phyloP scores from a whole-genome alignment of 345 rosid species.

The Eucalyptus melliodora region DNA sequence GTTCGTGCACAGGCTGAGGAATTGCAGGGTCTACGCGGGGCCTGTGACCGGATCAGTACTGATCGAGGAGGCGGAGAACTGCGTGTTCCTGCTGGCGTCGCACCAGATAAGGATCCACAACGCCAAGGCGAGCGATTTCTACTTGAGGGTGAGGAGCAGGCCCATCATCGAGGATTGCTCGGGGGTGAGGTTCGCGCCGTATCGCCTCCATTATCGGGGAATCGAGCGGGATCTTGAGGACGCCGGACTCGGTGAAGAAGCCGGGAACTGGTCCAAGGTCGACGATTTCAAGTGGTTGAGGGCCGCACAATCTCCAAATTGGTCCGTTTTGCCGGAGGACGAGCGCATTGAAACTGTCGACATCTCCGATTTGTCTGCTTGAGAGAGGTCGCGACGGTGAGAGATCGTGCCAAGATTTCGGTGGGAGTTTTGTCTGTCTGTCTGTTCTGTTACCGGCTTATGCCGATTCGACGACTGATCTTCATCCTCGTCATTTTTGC shows the following conservation, averaged over 20 bases:
- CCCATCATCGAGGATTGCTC: slow-evolving; percentile 78
- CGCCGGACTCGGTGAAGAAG: slow-evolving; percentile 59
- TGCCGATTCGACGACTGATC: not conserved
- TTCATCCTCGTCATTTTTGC: not conserved
- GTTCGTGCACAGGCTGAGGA: slow-evolving; percentile 45
- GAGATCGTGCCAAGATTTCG: not conserved
- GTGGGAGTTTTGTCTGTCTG: not conserved
- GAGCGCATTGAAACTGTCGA: slow-evolving; percentile 31
- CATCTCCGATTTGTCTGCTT: not conserved
- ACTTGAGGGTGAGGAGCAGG: slow-evolving; percentile 74
- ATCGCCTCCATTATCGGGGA: slow-evolving; percentile 60
- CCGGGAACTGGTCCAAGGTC: slow-evolving; percentile 53
- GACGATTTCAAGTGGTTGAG: slow-evolving; percentile 92
- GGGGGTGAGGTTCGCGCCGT: slow-evolving; percentile 61
- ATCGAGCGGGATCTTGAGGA: slow-evolving; percentile 51
- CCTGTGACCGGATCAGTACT: slow-evolving; percentile 73
- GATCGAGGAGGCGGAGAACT: slow-evolving; percentile 64
- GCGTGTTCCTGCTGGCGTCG: slow-evolving; percentile 57
- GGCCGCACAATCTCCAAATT: slow-evolving; percentile 72
- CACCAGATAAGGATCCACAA: slow-evolving; percentile 84
- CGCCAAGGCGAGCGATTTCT: slow-evolving; percentile 53
- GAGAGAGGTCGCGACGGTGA: not conserved
- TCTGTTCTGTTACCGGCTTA: not conserved
- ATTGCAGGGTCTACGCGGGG: slow-evolving; percentile 46
- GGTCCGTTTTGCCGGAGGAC: slow-evolving; percentile 58